Evolutionary conservation across 345 rosid species (phyloP), one percentile per base, ranked within the genome.

Genomic region (Salix koriyanagi): DNA sequence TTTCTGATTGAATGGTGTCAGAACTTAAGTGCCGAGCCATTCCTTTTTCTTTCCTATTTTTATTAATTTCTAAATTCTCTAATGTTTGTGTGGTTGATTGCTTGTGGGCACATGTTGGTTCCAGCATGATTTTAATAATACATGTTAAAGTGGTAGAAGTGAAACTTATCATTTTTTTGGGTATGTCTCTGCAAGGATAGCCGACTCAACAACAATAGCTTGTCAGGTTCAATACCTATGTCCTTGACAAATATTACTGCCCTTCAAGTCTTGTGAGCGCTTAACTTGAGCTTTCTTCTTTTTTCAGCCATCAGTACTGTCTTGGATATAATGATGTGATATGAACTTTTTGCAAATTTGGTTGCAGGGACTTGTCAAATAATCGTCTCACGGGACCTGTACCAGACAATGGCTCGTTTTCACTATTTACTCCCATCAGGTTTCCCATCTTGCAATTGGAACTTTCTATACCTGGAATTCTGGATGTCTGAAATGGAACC

Each of bases 191-290:
- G 82, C 36, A 76, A 80, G 86, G 77, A 76, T 76, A 85, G 88
- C 65, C 82, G 88, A 54, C 88, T 85, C 39, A 80, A 83, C 85
- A 83, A 85, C 84, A 85, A 85, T 75, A 85, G 83, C 67, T 60
- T 83, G 67, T 36, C 79, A 4, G 84, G 86, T 67, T 42, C 81
- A 26, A 85, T 85, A 65, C 88, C 88, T 42, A 28, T 81, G 73
- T 80, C 86, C 42, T 76, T 85, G 81, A 80, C 77, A 41, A 83
- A 81, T 58, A 83, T 80, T 54, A 48, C 81, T 32, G 70, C 78
- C 30, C 69, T 83, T 62, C 75, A 80, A 85, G 86, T 83, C 66
- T 67, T 83, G 88, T 85, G 58, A 85, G 88, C 75, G 30, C 70
- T 71, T 34, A 14, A 13, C 12, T 23, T 76, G 48, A 75, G n/a